Evolutionary conservation across 129 eudicot genomes (phyloP), one percentile per base, ranked within the genome.

Genomic region (Flaveria robusta): DNA sequence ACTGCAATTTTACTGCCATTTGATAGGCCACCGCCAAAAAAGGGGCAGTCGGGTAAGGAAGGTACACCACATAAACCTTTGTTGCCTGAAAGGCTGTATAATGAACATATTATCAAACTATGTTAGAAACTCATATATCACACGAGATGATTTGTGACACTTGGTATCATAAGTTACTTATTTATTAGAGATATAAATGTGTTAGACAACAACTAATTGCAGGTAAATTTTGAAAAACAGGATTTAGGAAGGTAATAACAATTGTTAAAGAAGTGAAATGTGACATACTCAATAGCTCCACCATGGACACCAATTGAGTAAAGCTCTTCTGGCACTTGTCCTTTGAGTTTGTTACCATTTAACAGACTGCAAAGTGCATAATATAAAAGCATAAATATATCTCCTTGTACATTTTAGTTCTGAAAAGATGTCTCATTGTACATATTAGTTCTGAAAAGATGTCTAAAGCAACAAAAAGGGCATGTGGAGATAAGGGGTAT

Each of bases 231-330:
- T 39, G 3, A 67, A 37, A 23, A 6, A 39, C 52, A 37, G 20
- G 55, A 27, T 13, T 46, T 5, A n/a, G 27, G 23, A 45, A 46
- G 18, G 18, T 4, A 51, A 51, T 4, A 15, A 15, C 7, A 34
- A 43, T 8, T 43, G 49, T 43, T 43, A 43, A 43, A 12, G 29
- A 76, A 20, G 29, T 31, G 46, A 77, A 47, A 1, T 42, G 31
- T 47, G 81, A 86, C 96, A 59, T 91, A 95, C 99, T 95, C 99
- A n/a, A 95, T 91, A 63, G 88, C 86, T 81, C 99, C 99, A 79
- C 99, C 99, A 64, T 91, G 99, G 72, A 95, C 94, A 58, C 99
- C 97, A 79, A 95, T 62, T 9, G 99, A 95, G 79, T 87, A 91
- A 73, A 95, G 88, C 68, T 89, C 90, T 82, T 91, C 97, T 1